These are phyloP conservation scores for Beauveria rudraprayagi DNA, from an alignment of 2,329 filamentous ascomycete genomes.

Conservation along the genomic window DNA sequence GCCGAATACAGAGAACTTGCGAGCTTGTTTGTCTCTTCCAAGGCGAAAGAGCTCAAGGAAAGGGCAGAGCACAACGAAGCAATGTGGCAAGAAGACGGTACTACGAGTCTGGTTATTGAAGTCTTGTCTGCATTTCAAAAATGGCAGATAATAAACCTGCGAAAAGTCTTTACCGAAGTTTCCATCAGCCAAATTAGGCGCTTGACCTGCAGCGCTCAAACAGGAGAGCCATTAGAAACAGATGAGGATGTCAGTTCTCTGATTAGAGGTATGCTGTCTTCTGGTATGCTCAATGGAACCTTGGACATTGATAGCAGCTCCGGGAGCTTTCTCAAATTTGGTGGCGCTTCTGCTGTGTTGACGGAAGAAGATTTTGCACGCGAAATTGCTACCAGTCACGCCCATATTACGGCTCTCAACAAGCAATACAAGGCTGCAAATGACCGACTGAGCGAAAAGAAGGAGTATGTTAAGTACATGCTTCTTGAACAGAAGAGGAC, in stretches of 20 bases:
- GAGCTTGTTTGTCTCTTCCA: slow-evolving; percentile 52
- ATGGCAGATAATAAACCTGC: slow-evolving; percentile 66
- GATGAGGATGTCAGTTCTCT: slow-evolving; percentile 38
- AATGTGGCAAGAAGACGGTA: slow-evolving; percentile 65
- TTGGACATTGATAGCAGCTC: slow-evolving; percentile 37
- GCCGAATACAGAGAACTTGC: slow-evolving; percentile 66
- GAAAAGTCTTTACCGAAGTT: slow-evolving; percentile 59
- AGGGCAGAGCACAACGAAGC: slow-evolving; percentile 52
- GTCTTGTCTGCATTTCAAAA: slow-evolving; percentile 64
- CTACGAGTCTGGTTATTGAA: slow-evolving; percentile 60
- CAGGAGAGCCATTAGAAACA: slow-evolving; percentile 33
- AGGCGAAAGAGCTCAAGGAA: slow-evolving; percentile 49
- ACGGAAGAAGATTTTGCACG: slow-evolving; percentile 43
- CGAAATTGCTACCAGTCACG: slow-evolving; percentile 35
- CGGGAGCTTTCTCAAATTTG: slow-evolving; percentile 44
- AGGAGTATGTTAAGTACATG: slow-evolving; percentile 45
- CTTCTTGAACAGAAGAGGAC: slow-evolving; percentile 37
- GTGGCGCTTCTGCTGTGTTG: slow-evolving; percentile 31
- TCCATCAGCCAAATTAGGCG: slow-evolving; percentile 45
- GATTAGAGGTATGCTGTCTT: slow-evolving; percentile 47
- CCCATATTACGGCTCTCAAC: slow-evolving; percentile 36
- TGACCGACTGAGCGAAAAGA: slow-evolving; percentile 45
- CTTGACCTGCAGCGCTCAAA: slow-evolving; percentile 46
- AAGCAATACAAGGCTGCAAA: slow-evolving; percentile 43
- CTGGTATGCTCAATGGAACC: slow-evolving; percentile 43